Evolutionary conservation across 129 eudicot genomes (phyloP).

Genomic region (Tagetes patula): DNA sequence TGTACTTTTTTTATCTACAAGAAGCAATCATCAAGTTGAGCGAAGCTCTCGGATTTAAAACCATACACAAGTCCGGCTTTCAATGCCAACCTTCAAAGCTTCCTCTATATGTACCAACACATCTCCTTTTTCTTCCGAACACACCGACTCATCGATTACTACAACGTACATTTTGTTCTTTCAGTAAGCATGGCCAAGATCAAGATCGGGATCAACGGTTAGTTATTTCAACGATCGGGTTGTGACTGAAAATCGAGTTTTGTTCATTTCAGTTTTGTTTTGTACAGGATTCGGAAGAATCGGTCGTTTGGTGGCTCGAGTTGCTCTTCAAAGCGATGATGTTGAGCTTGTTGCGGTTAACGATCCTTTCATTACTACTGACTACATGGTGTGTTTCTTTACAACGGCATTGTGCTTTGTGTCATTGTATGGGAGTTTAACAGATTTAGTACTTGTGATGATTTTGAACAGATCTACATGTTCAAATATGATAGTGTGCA

Average conservation of each 20-base stretch:
- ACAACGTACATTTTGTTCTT: no score
- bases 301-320: constrained; percentile 79
- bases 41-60: constrained; percentile 1
- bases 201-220: constrained; percentile 22
- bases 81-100: not conserved
- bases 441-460: not conserved
- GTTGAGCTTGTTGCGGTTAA: constrained; percentile 82
- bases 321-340: constrained; percentile 75
- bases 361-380: constrained; percentile 82
- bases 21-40: not conserved
- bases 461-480: constrained; percentile 1
- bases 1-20: not conserved
- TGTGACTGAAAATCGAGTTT: not conserved
- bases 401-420: not conserved
- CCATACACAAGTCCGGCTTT: not conserved
- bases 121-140: not conserved
- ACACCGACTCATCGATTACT: not conserved
- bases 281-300: constrained; percentile 70
- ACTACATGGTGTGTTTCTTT: constrained; percentile 56
- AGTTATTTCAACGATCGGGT: not conserved
- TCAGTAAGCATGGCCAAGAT: constrained; percentile 14
- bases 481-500: constrained; percentile 13
- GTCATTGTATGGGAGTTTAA: no score
- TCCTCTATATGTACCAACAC: not conserved
- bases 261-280: not conserved